phyloP scores from a whole-genome alignment of 1,284 basidiomycete genomes.

The Stygiomarasmius scandens region DNA sequence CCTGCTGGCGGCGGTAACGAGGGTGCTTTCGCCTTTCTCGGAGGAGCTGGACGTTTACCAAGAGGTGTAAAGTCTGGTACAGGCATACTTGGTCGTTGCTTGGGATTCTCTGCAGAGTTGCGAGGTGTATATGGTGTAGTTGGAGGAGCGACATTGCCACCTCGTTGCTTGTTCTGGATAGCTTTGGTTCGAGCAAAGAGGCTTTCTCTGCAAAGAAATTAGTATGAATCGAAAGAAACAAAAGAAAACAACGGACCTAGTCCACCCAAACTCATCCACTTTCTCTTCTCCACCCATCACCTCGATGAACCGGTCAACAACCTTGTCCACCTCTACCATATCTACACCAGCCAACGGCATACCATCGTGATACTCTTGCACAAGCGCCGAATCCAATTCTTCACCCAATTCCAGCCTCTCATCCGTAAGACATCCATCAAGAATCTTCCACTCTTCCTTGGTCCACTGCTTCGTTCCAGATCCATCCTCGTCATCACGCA shows the following conservation, averaged over 20 bases:
- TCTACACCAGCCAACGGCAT: constrained; percentile 47
- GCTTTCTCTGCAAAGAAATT: constrained; percentile 44
- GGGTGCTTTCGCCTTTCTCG: constrained; percentile 18
- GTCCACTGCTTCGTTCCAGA: constrained; percentile 50
- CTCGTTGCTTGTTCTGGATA: constrained; percentile 63
- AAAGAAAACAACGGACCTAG: constrained; percentile 41
- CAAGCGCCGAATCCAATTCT: not conserved
- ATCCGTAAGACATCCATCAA: constrained; percentile 77
- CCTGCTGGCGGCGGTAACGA: constrained; percentile 27
- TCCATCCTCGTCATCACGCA: not conserved
- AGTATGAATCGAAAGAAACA: constrained; percentile 2
- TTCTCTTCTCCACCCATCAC: constrained; percentile 47
- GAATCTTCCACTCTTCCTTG: constrained; percentile 72
- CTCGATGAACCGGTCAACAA: constrained; percentile 57
- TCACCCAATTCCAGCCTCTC: constrained; percentile 55
- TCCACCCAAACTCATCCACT: constrained; percentile 52
- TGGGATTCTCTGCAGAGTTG: constrained; percentile 16
- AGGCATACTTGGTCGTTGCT: constrained; percentile 31
- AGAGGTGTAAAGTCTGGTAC: constrained; percentile 57
- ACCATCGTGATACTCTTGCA: constrained; percentile 23
- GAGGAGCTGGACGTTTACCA: constrained; percentile 29
- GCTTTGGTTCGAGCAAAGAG: constrained; percentile 57
- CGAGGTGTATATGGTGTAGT: constrained; percentile 37
- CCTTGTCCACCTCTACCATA: constrained; percentile 50
- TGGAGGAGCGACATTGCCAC: constrained; percentile 58